These are phyloP conservation scores for Debaryomyces singareniensis DNA, from an alignment of 1,139 yeast species.

Conservation along the genomic window DNA sequence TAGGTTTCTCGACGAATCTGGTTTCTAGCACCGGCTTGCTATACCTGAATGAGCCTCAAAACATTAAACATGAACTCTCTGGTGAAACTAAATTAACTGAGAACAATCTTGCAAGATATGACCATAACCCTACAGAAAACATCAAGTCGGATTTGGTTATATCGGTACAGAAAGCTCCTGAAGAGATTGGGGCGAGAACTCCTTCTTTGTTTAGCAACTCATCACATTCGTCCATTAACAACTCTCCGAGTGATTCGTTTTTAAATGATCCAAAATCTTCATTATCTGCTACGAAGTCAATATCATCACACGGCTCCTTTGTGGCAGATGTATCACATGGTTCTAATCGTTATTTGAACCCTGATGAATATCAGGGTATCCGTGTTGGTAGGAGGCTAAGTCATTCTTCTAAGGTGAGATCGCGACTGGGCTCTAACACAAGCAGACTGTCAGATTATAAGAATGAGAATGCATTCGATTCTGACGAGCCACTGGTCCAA, in stretches of 20 bases:
- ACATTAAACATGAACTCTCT: slow-evolving; percentile 2
- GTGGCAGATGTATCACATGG: slow-evolving; percentile 10
- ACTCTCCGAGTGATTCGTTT: slow-evolving; percentile 10
- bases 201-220: slow-evolving; percentile 42
- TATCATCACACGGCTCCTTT: slow-evolving; percentile 11
- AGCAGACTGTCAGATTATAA: slow-evolving; percentile 8
- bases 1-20: slow-evolving; percentile 6
- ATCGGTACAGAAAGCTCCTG: slow-evolving; percentile 30
- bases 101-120: slow-evolving; percentile 15
- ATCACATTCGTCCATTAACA: slow-evolving; percentile 24
- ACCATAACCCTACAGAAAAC: slow-evolving; percentile 7
- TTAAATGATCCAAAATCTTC: not conserved
- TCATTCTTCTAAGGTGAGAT: slow-evolving; percentile 17
- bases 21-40: no score
- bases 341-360: slow-evolving; percentile 18
- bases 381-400: slow-evolving; percentile 28
- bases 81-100: slow-evolving; percentile 19
- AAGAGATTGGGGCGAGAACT: slow-evolving; percentile 28
- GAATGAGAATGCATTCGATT: slow-evolving; percentile 8
- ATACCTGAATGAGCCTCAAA: no score
- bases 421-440: slow-evolving; percentile 12
- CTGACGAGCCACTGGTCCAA: slow-evolving; percentile 8
- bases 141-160: slow-evolving; percentile 18
- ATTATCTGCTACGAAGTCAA: slow-evolving; percentile 1
- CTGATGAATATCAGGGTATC: slow-evolving; percentile 28